Conservation (phyloP, 805 yeast species). For the Saturnispora mendoncae region DNA sequence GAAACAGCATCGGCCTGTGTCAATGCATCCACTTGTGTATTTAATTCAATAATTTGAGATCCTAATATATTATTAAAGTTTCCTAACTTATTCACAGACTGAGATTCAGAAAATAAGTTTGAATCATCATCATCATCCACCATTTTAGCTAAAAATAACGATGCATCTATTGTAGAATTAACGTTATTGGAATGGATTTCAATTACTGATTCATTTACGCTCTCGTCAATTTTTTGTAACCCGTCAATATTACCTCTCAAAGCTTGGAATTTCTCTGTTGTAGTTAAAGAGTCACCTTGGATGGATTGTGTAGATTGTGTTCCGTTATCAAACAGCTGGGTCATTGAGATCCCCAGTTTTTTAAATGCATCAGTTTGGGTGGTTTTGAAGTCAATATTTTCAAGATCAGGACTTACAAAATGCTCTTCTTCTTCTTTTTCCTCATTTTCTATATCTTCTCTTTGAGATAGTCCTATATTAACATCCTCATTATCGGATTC, state of each 20-base stretch:
- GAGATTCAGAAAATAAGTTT: not conserved
- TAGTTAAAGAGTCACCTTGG: constrained; percentile 9
- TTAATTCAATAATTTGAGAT: constrained; percentile 3
- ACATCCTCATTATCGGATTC: not conserved
- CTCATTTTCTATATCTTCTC: not conserved
- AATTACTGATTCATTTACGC: constrained; percentile 1
- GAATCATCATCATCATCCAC: constrained; percentile 11
- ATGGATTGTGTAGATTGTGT: constrained; percentile 15
- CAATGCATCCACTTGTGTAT: constrained; percentile 6
- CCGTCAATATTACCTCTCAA: constrained; percentile 11
- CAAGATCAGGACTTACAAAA: not conserved
- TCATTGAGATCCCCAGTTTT: constrained; percentile 19
- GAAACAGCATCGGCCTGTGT: constrained; percentile 1
- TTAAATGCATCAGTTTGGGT: constrained; percentile 13
- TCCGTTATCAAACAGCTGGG: constrained; percentile 20
- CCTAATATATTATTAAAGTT: constrained; percentile 1
- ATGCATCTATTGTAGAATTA: not conserved
- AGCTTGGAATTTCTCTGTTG: constrained; percentile 16
- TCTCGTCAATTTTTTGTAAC: constrained; percentile 5
- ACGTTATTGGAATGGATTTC: not conserved
- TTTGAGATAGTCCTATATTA: not conserved
- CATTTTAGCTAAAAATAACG: constrained; percentile 3
- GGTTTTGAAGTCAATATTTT: constrained; percentile 13
- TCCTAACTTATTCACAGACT: not conserved
- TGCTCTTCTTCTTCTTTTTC: not conserved